A percentile compares a stretch with the other conserved stretches of the same genome.
Evolutionary conservation across 1,284 basidiomycete species (phyloP).

Genomic region (Meripilus lineatus): DNA sequence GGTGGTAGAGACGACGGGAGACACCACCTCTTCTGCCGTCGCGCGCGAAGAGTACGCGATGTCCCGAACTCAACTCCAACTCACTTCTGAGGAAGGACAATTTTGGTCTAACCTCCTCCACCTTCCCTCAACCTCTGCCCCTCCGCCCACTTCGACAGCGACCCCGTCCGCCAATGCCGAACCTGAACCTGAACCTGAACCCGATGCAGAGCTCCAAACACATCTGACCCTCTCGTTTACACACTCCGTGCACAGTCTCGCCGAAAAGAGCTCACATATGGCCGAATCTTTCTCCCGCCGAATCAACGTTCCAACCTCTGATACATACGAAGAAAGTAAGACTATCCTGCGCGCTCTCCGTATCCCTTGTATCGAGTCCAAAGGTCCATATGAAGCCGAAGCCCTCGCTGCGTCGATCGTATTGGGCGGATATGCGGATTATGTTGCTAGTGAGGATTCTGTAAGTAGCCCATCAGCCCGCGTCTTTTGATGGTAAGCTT

Average conservation of each 20-base stretch:
- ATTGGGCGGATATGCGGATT: slow-evolving; percentile 69
- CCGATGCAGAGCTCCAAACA: background rate
- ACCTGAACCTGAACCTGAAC: slow-evolving; percentile 4
- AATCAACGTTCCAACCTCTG: slow-evolving; percentile 48
- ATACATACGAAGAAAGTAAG: slow-evolving; percentile 61
- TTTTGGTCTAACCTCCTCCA: slow-evolving; percentile 53
- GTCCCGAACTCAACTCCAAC: slow-evolving; percentile 60
- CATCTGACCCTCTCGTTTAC: background rate
- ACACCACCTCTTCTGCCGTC: too few species aligned
- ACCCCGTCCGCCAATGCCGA: slow-evolving; percentile 10
- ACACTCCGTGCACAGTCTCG: slow-evolving; percentile 28
- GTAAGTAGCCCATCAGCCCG: too few species aligned
- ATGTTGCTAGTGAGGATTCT: slow-evolving; percentile 85
- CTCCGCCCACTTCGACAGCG: too few species aligned
- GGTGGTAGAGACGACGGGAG: too few species aligned
- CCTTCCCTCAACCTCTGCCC: background rate
- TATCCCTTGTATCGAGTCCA: slow-evolving; percentile 64
- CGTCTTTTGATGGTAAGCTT: too few species aligned
- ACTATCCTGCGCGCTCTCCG: slow-evolving; percentile 71
- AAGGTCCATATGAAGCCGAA: slow-evolving; percentile 75
- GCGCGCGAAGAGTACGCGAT: slow-evolving; percentile 42
- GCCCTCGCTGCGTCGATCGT: slow-evolving; percentile 77
- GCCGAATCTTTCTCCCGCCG: slow-evolving; percentile 60
- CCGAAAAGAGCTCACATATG: slow-evolving; percentile 47
- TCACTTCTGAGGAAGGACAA: slow-evolving; percentile 55